These are phyloP conservation scores for Aspergillus uvarum DNA, from an alignment of 2,329 filamentous ascomycete genomes.

Conservation along the genomic window DNA sequence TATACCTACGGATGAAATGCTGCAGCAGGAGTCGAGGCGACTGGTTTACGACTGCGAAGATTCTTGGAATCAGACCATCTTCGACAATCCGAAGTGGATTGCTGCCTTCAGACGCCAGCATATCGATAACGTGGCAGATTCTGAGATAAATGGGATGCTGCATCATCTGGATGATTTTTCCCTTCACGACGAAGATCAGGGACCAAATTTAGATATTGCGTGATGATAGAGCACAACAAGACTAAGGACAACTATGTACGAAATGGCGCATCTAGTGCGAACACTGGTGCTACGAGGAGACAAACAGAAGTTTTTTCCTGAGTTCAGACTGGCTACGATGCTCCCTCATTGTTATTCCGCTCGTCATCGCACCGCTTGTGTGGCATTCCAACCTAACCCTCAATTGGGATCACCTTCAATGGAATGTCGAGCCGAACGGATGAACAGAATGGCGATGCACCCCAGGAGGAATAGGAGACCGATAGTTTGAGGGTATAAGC, in stretches of 20 bases:
- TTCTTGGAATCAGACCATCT: conserved; percentile 46
- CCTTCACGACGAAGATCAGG: neutral
- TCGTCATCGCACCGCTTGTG: neutral
- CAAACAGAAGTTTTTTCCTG: no score
- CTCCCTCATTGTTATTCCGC: neutral
- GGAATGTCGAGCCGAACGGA: neutral
- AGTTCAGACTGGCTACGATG: no score
- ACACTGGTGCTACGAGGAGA: no score
- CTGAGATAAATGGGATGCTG: neutral
- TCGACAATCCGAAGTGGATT: conserved; percentile 26
- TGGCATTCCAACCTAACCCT: neutral
- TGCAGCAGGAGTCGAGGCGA: conserved; percentile 49
- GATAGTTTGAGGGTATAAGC: neutral
- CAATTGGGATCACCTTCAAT: neutral
- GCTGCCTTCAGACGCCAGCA: conserved; percentile 18
- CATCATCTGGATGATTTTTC: neutral
- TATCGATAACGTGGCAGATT: neutral
- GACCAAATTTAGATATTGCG: neutral
- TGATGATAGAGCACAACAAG: neutral
- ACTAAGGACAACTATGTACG: neutral
- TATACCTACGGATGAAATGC: conserved; percentile 49
- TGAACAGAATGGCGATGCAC: neutral
- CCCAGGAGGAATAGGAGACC: neutral
- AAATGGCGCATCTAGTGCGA: neutral
- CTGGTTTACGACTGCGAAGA: conserved; percentile 50